Conservation (phyloP, 2,329 filamentous ascomycete species). For the Trichoderma atrobrunneum region DNA sequence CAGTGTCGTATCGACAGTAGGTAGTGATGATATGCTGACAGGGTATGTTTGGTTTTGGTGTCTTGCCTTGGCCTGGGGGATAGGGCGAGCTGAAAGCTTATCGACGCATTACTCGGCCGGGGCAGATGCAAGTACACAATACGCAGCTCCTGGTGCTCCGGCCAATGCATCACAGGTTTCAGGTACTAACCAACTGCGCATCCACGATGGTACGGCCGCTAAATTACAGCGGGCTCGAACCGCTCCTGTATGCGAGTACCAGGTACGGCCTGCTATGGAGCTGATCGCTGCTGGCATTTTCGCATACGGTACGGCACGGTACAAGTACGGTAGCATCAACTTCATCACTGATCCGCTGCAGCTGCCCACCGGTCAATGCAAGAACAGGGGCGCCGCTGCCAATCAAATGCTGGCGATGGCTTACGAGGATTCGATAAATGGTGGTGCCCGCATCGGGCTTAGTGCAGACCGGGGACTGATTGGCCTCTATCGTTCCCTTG, state of each 20-base stretch:
- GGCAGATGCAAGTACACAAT: neutral
- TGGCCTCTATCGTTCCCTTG: slow-evolving; percentile 17
- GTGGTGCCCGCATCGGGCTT: neutral
- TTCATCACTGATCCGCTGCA: neutral
- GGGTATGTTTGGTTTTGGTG: neutral
- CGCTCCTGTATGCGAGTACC: neutral
- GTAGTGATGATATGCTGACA: neutral
- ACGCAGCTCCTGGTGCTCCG: neutral
- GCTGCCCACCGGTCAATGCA: slow-evolving; percentile 7
- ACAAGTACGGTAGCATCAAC: neutral
- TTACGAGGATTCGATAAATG: neutral
- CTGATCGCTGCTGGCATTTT: neutral
- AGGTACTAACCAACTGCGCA: neutral
- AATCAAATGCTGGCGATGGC: slow-evolving; percentile 5
- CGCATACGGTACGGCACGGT: neutral
- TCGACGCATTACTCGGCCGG: neutral
- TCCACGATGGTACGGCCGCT: neutral
- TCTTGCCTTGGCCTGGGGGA: neutral
- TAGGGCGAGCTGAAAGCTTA: neutral
- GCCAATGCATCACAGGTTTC: neutral
- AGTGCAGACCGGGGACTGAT: slow-evolving; percentile 6
- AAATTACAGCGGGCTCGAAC: neutral
- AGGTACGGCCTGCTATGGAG: neutral
- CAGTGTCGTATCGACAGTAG: neutral
- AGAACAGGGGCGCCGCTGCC: neutral